These are phyloP conservation scores for Neonothopanus nambi DNA, from an alignment of 1,284 basidiomycete genomes.

Conservation along the genomic window DNA sequence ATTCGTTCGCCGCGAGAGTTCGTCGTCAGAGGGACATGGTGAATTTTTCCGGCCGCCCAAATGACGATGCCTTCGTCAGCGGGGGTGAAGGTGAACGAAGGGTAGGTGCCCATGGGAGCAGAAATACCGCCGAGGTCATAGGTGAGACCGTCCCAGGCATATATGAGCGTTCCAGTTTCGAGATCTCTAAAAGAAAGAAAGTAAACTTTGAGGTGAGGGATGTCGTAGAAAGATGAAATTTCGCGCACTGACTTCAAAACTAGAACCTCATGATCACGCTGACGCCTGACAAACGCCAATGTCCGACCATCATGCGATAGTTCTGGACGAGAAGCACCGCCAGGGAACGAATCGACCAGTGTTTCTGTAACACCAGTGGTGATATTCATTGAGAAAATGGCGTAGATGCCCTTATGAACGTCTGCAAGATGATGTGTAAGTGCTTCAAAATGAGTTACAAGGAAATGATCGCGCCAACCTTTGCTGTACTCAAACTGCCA, in stretches of 20 bases:
- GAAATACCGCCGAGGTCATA: constrained; percentile 65
- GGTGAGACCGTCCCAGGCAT: constrained; percentile 68
- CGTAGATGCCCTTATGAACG: constrained; percentile 67
- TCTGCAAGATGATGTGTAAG: constrained; percentile 41
- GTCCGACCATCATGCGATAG: constrained; percentile 67
- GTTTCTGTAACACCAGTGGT: constrained; percentile 53
- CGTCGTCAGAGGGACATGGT: constrained; percentile 53
- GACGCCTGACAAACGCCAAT: constrained; percentile 70
- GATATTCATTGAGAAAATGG: constrained; percentile 64
- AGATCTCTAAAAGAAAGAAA: constrained; percentile 50
- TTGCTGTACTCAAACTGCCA: constrained; percentile 61
- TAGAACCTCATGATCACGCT: constrained; percentile 69
- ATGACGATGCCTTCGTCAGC: constrained; percentile 63
- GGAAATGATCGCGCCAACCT: constrained; percentile 39
- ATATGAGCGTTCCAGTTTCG: constrained; percentile 58
- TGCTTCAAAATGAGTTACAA: background rate
- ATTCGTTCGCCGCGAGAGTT: constrained; percentile 51
- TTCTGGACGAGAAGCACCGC: constrained; percentile 70
- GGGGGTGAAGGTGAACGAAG: constrained; percentile 69
- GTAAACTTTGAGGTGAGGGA: background rate
- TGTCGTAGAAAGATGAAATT: background rate
- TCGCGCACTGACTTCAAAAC: constrained; percentile 59
- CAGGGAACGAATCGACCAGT: constrained; percentile 57
- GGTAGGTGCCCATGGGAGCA: constrained; percentile 78
- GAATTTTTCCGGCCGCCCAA: constrained; percentile 75